These are phyloP conservation scores for Artemisia argyi DNA, from an alignment of 129 eudicot species.

Conservation along the genomic window DNA sequence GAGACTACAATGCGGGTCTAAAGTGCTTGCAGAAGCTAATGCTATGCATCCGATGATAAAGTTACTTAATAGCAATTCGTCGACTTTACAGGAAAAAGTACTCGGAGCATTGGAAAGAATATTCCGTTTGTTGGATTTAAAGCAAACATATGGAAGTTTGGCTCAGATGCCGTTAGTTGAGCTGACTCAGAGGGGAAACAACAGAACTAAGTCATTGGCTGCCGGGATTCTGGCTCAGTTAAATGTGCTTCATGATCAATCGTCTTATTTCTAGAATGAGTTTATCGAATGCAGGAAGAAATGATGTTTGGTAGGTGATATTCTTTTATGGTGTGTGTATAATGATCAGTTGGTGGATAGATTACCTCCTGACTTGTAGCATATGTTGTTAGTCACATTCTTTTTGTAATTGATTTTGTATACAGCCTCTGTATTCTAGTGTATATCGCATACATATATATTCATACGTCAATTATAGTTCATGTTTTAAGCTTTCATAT, in stretches of 20 bases:
- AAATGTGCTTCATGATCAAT: slow-evolving; percentile 68
- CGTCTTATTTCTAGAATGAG: slow-evolving; percentile 55
- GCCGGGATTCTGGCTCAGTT: slow-evolving; percentile 68
- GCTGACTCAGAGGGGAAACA: slow-evolving; percentile 62
- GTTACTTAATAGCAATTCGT: slow-evolving; percentile 41
- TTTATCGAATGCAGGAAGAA: slow-evolving; percentile 4
- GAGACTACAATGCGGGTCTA: slow-evolving; percentile 44
- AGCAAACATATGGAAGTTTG: slow-evolving; percentile 49
- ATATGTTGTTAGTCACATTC: slow-evolving; percentile 21
- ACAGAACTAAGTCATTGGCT: slow-evolving; percentile 47
- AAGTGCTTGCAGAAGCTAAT: slow-evolving; percentile 58
- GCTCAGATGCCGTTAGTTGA: slow-evolving; percentile 71
- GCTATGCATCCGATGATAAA: slow-evolving; percentile 49
- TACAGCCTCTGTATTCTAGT: slow-evolving; percentile 29
- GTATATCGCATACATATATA: slow-evolving; percentile 22
- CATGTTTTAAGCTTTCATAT: slow-evolving; percentile 1
- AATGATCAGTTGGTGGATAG: slow-evolving; percentile 20
- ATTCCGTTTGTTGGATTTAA: slow-evolving; percentile 46
- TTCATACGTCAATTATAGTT: slow-evolving; percentile 2
- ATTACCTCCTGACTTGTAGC: slow-evolving; percentile 19
- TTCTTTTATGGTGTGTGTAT: slow-evolving; percentile 8
- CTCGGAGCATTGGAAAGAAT: slow-evolving; percentile 45
- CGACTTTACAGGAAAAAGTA: slow-evolving; percentile 64
- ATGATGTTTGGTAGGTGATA: slow-evolving; percentile 12
- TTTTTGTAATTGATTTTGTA: slow-evolving; percentile 34